phyloP scores from a whole-genome alignment of 2,329 filamentous ascomycete species.

The Colletotrichum paranaense region DNA sequence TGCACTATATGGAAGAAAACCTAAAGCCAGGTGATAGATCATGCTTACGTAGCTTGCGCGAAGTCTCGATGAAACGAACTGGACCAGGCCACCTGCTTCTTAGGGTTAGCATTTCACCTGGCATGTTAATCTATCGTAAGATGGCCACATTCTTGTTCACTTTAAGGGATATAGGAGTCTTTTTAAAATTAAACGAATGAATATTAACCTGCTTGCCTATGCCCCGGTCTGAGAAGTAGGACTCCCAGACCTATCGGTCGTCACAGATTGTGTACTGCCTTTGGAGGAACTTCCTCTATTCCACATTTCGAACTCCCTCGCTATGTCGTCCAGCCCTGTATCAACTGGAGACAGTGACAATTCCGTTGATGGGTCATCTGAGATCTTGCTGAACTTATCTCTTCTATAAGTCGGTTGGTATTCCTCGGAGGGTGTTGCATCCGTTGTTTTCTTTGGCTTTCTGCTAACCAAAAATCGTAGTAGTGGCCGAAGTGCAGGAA shows the following conservation, averaged over 20 bases:
- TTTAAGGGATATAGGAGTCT: too few species aligned
- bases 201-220: too few species aligned
- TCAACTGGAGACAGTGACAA: background rate
- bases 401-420: background rate
- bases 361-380: background rate
- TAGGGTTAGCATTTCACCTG: too few species aligned
- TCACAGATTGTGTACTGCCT: background rate
- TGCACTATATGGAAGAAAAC: too few species aligned
- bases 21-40: too few species aligned
- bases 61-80: too few species aligned
- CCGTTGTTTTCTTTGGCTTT: background rate
- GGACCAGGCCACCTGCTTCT: too few species aligned
- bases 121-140: too few species aligned
- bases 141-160: too few species aligned
- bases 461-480: background rate
- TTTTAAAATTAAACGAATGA: too few species aligned
- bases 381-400: background rate
- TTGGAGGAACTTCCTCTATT: background rate
- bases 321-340: background rate
- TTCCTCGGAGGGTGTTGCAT: background rate
- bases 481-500: background rate
- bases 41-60: too few species aligned
- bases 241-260: background rate
- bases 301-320: background rate
- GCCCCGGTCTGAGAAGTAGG: background rate